Base-by-base conservation (phyloP, 1,139 yeast species). In the Hemisphaericaspora lyxosophila region DNA sequence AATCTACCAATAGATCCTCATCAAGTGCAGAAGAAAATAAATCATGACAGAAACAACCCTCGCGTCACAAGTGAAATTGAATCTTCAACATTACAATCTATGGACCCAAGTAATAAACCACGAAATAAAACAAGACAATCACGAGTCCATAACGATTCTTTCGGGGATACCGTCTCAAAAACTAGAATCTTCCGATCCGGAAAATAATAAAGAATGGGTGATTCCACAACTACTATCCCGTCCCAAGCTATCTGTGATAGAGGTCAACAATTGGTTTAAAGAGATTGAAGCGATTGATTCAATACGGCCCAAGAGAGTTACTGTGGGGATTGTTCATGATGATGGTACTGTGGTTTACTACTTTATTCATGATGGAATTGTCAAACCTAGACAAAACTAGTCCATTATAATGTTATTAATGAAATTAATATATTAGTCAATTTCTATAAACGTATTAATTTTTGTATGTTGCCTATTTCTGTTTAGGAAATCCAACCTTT, bases 281-380 rank as follows among this genome's bases (percentile, higher is more conserved):
- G 46, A 35, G 13, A 53, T 66, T 9, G 47, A 44, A 9, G 22
- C 33, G 5, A 20, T 53, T 5, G 23, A 26, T 7, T 28, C 11
- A 11, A 31, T 26, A 9, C 53, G 67, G 40, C 75, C 69, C 0
- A 53, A 52, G 16, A 57, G 82, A 35, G 39, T 83, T 2, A 63
- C 81, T 0, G 57, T 81, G 54, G 88, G 78, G 0, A 62, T 83
- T 45, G 68, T 76, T 7, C 78, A 81, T 40, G 70, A 70, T 38
- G 90, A 83, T 54, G 82, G 85, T 0, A 80, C 88, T 0, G 70
- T 84, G 3, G 84, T 82, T 5, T 84, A 81, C 50, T 83, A 83
- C 51, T 72, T 78, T 49, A 70, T 82, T 26, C 75, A 81, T 51
- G 74, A 75, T 44, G 89, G 87, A 0, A 63, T 82, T 13, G 75